Evolutionary conservation across 2,329 filamentous ascomycete species (phyloP).

Genomic region (Colletotrichum agaves): DNA sequence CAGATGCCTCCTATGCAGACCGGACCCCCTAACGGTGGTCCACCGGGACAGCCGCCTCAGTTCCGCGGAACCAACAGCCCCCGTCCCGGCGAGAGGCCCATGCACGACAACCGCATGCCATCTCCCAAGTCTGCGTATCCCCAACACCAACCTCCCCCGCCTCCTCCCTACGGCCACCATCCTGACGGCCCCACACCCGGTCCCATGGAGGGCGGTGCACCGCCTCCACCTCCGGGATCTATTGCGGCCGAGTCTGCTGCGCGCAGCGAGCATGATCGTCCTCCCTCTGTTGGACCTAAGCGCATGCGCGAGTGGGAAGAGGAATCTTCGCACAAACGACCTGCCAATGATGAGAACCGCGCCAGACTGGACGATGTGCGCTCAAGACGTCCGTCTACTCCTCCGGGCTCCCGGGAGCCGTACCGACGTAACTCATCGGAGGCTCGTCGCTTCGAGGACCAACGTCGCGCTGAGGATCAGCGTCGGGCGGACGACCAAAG

Average conservation of each 20-base stretch:
- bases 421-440: constrained; percentile 85
- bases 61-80: constrained; percentile 81
- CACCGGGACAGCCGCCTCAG: constrained; percentile 69
- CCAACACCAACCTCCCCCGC: constrained; percentile 70
- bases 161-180: constrained; percentile 73
- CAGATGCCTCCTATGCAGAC: constrained; percentile 51
- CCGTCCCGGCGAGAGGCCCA: constrained; percentile 82
- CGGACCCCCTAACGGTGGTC: constrained; percentile 51
- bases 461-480: constrained; percentile 68
- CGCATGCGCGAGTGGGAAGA: constrained; percentile 94
- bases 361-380: constrained; percentile 87
- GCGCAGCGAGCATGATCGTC: constrained; percentile 74
- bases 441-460: constrained; percentile 72
- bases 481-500: constrained; percentile 67
- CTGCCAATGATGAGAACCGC: constrained; percentile 87
- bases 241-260: constrained; percentile 74
- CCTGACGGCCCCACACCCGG: constrained; percentile 67
- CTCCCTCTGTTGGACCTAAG: constrained; percentile 83
- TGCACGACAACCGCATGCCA: constrained; percentile 86
- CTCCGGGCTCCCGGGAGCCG: constrained; percentile 65
- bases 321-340: constrained; percentile 82
- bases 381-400: constrained; percentile 81
- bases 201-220: constrained; percentile 75
- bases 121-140: constrained; percentile 91
- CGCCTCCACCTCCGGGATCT: constrained; percentile 66